Evolutionary conservation across 2,329 filamentous ascomycete genomes (phyloP), one percentile per base, ranked within the genome.

Genomic region (Biscogniauxia mediterranea): DNA sequence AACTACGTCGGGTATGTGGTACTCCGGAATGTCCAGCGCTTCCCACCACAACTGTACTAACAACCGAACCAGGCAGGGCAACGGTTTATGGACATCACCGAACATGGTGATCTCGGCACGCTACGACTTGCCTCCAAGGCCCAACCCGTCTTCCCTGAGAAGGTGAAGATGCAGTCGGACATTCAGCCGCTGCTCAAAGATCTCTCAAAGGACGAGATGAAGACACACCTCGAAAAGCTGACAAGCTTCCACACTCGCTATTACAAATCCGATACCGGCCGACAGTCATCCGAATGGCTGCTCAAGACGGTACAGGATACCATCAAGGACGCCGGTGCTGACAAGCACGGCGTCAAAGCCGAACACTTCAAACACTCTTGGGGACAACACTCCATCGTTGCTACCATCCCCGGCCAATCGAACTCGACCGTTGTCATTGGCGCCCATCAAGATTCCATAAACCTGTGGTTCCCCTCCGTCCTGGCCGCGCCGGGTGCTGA

Each of bases 51-150:
- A 2, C 38, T 46, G 57, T 54, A 46, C 66, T 73, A 55, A 70
- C 59, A 59, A 17, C 59, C 52, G 17, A 2, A n/a, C 49, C 69
- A 96, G 92, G 84, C 91, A 73, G 93, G 93, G 70, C 83, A 89
- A 68, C 90, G 89, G 71, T 98, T 98, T 82, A 96, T 98, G 84
- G 94, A 98, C 78, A 93, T 98, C 71, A 97, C 95, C 63, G 84
- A 92, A 51, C 85, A 88, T 59, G 80, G 82, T 56, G 83, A 90
- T 55, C 83, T 90, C 64, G 90, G 89, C 61, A 70, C 80, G 58
- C 74, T 74, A 60, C 74, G 69, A 68, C 69, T 76, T 52, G 72
- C 70, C 19, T 65, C 75, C 23, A 65, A 68, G 69, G 74, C 76
- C 62, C 75, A 78, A 60, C 80, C 83, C 64, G 81, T 88, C 66